These are phyloP conservation scores for Fusarium sp. DNA, from an alignment of 2,329 filamentous ascomycete species.

Conservation along the genomic window DNA sequence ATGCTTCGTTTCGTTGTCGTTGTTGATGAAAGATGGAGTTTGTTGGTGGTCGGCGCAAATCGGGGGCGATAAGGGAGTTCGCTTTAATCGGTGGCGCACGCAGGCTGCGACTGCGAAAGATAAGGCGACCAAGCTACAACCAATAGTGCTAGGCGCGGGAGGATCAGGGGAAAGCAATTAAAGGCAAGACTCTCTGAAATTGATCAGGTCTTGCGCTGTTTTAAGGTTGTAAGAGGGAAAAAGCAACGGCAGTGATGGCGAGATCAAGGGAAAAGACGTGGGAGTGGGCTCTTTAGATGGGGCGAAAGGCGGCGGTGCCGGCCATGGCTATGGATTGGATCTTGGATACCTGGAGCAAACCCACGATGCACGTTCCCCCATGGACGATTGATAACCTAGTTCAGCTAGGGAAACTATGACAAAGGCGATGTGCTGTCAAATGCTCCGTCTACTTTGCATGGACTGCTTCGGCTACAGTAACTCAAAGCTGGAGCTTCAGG, in stretches of 20 bases:
- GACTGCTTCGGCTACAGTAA: slow-evolving; percentile 11
- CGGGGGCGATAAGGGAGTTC: slow-evolving; percentile 12
- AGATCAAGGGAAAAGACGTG: slow-evolving; percentile 25
- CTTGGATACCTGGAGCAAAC: slow-evolving; percentile 18
- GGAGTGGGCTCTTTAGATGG: slow-evolving; percentile 36
- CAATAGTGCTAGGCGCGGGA: not conserved
- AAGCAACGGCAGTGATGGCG: slow-evolving; percentile 12
- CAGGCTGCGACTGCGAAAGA: slow-evolving; percentile 11
- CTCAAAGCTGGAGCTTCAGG: slow-evolving; percentile 31
- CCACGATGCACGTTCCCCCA: slow-evolving; percentile 30
- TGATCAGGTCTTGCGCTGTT: slow-evolving; percentile 6
- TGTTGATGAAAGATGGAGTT: not conserved
- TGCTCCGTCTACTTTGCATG: slow-evolving; percentile 18
- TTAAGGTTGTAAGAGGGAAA: slow-evolving; percentile 3
- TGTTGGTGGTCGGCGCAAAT: slow-evolving; percentile 23
- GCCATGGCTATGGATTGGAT: not conserved
- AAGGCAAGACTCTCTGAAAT: slow-evolving; percentile 15
- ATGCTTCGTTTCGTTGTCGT: slow-evolving; percentile 11
- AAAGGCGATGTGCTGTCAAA: slow-evolving; percentile 19
- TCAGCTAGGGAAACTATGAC: slow-evolving; percentile 28
- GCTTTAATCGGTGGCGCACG: slow-evolving; percentile 23
- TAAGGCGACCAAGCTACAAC: slow-evolving; percentile 9
- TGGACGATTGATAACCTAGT: slow-evolving; percentile 37
- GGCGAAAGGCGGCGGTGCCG: slow-evolving; percentile 29
- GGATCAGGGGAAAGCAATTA: not conserved